Evolutionary conservation across 2,329 filamentous ascomycete genomes (phyloP).

Genomic region (Alternaria gaisen): DNA sequence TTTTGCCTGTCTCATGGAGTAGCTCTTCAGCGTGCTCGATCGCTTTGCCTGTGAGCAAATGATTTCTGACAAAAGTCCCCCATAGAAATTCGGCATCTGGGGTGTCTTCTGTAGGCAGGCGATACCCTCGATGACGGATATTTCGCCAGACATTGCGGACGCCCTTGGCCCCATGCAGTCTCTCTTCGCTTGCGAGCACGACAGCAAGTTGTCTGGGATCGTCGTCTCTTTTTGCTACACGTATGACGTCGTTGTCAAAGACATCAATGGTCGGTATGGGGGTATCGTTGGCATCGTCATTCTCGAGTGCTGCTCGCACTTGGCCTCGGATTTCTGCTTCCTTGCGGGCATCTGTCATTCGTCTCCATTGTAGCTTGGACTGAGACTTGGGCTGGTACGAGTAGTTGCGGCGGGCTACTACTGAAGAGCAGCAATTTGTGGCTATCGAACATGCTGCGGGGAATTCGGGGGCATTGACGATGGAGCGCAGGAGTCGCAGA

Average conservation of each 20-base stretch:
- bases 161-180: conserved; percentile 54
- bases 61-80: conserved; percentile 55
- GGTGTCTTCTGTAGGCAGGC: conserved; percentile 52
- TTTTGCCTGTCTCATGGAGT: conserved; percentile 48
- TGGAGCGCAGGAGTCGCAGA: conserved; percentile 49
- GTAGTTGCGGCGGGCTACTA: conserved; percentile 23
- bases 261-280: neutral
- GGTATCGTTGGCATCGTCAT: conserved; percentile 12
- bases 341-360: conserved; percentile 20
- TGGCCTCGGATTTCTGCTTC: conserved; percentile 14
- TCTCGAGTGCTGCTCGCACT: conserved; percentile 18
- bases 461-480: conserved; percentile 39
- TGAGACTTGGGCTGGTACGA: conserved; percentile 9
- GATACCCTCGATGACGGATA: conserved; percentile 47
- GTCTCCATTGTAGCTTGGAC: conserved; percentile 23
- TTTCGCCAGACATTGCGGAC: conserved; percentile 56
- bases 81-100: conserved; percentile 56
- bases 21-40: conserved; percentile 54
- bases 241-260: neutral
- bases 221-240: conserved; percentile 2
- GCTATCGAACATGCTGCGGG: conserved; percentile 28
- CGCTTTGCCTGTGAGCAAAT: conserved; percentile 48
- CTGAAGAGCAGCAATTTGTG: conserved; percentile 28
- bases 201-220: conserved; percentile 47
- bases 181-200: conserved; percentile 53